Conservation (phyloP, 805 yeast species). For the Isabelozyma pseudorhagii region DNA sequence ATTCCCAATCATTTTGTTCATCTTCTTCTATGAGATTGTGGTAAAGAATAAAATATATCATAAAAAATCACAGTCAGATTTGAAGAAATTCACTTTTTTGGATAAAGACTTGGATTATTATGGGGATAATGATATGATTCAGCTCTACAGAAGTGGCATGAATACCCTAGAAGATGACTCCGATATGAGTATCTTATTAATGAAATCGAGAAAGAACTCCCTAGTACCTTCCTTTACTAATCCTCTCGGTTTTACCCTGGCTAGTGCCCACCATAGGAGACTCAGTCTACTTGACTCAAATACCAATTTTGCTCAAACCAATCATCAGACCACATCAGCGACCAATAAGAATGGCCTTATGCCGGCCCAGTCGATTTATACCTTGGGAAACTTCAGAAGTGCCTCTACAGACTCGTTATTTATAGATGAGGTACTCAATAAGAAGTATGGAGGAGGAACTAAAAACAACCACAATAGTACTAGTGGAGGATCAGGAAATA, state of each 20-base stretch:
- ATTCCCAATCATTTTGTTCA: conserved; percentile 31
- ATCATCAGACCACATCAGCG: not conserved
- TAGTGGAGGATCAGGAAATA: not conserved
- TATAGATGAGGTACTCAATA: conserved; percentile 30
- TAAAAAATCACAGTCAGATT: conserved; percentile 11
- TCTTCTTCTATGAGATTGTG: conserved; percentile 30
- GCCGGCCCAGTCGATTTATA: conserved; percentile 30
- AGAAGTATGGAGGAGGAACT: conserved; percentile 18
- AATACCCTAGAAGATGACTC: conserved; percentile 16
- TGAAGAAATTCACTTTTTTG: conserved; percentile 36
- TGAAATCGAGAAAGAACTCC: conserved; percentile 26
- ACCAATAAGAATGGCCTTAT: conserved; percentile 7
- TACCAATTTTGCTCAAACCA: not conserved
- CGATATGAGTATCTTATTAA: conserved; percentile 22
- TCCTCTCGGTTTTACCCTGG: conserved; percentile 1
- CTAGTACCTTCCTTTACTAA: conserved; percentile 4
- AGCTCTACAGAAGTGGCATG: conserved; percentile 11
- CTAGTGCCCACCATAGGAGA: conserved; percentile 4
- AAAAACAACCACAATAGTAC: not conserved
- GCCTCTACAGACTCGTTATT: conserved; percentile 39
- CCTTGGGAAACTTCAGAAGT: conserved; percentile 31
- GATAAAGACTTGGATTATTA: conserved; percentile 23
- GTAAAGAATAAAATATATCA: conserved; percentile 16
- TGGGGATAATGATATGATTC: conserved; percentile 27
- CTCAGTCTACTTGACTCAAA: conserved; percentile 9